phyloP scores from a whole-genome alignment of 805 yeast species.

The Diddensiella caesifluorescens region DNA sequence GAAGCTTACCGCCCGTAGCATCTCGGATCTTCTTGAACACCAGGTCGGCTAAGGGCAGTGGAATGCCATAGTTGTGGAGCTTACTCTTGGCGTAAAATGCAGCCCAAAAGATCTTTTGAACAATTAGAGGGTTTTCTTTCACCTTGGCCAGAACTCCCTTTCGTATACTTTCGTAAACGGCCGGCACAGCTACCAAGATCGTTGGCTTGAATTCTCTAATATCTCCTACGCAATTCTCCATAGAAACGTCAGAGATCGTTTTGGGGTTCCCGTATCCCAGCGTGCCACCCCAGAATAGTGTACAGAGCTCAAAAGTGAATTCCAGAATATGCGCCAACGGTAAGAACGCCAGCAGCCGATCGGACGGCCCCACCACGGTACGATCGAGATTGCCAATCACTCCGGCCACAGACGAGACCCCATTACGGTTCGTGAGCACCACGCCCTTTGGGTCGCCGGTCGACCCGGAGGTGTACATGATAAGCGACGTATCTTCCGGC shows the following conservation, averaged over 20 bases:
- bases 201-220: slow-evolving; percentile 84
- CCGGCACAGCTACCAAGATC: slow-evolving; percentile 96
- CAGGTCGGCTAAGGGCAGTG: slow-evolving; percentile 72
- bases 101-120: slow-evolving; percentile 83
- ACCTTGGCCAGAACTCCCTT: slow-evolving; percentile 85
- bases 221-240: slow-evolving; percentile 84
- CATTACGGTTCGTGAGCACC: slow-evolving; percentile 56
- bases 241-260: slow-evolving; percentile 77
- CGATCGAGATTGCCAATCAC: slow-evolving; percentile 57
- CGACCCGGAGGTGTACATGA: slow-evolving; percentile 85
- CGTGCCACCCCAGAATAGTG: slow-evolving; percentile 84
- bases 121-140: slow-evolving; percentile 53
- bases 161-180: slow-evolving; percentile 94
- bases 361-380: slow-evolving; percentile 46
- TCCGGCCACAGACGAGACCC: slow-evolving; percentile 86
- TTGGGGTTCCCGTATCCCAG: slow-evolving; percentile 90
- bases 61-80: slow-evolving; percentile 60
- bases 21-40: slow-evolving; percentile 83
- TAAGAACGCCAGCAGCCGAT: slow-evolving; percentile 78
- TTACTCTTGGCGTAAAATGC: slow-evolving; percentile 71
- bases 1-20: slow-evolving; percentile 90
- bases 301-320: slow-evolving; percentile 73
- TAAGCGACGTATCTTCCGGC: slow-evolving; percentile 60
- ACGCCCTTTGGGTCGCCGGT: slow-evolving; percentile 87
- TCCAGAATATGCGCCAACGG: slow-evolving; percentile 97